Evolutionary conservation across 768 basidiomycete species (phyloP), one percentile per base, ranked within the genome.

Genomic region (Cystofilobasidium capitatum): DNA sequence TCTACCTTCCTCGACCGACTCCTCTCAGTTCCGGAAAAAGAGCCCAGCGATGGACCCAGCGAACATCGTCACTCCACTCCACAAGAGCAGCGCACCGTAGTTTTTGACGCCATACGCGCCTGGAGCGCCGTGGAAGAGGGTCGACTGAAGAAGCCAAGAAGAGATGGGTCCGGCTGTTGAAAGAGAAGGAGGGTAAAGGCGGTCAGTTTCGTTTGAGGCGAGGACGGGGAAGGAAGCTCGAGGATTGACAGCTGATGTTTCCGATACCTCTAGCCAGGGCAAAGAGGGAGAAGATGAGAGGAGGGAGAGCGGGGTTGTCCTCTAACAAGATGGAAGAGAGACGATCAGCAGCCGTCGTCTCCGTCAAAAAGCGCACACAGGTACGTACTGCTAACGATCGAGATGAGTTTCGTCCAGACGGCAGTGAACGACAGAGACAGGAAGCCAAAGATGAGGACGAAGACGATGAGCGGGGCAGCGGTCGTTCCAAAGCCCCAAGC

Each of bases 401-500:
- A 67, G 26, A 76, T 73, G 63, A 75, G 69, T 65, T 72, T 73
- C 16, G 72, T 60, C 74, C 75, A 75, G 0, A 74, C 26, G 10
- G 72, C 72, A 1, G 72, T 58, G 59, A 76, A 74, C n/a, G 71
- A 71, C 22, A 71, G 62, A 9, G 72, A 73, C 13, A 73, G 47
- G 0, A 70, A 33, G 0, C 75, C 75, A 55, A 74, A 76, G 5
- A 66, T 35, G 24, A 76, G 44, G 1, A 66, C 70, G 54, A 76
- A 76, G 0, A 66, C 54, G 2, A 74, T 64, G 35, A 76, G 65
- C 5, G 71, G 60, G 12, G 49, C 71, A 1, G 24, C 9, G 13
- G 69, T 42, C 26, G 69, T 68, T 24, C 72, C 72, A 65, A 76
- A 75, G 10, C 75, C 75, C 75, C 75, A 76, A 31, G 75, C 62